These are phyloP conservation scores for Xylariaceae sp. DNA, from an alignment of 2,329 filamentous ascomycete genomes.

Conservation along the genomic window DNA sequence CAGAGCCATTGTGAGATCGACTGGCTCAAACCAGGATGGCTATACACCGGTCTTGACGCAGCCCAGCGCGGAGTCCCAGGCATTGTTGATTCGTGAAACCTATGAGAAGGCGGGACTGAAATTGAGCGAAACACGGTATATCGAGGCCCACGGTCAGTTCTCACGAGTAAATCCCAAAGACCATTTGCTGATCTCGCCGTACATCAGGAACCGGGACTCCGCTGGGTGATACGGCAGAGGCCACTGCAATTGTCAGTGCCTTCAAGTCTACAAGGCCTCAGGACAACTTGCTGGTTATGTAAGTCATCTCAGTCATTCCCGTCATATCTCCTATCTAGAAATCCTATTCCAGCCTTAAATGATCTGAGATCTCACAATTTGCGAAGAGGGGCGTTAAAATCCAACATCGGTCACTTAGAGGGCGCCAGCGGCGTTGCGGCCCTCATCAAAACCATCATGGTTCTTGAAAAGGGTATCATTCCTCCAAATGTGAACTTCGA, in stretches of 20 bases:
- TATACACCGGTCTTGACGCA: slow-evolving; percentile 43
- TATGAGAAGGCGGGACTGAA: slow-evolving; percentile 35
- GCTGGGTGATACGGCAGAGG: slow-evolving; percentile 19
- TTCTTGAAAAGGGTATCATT: slow-evolving; percentile 15
- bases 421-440: slow-evolving; percentile 12
- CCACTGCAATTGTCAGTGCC: slow-evolving; percentile 21
- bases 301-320: background rate
- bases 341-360: too few relatives aligned
- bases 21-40: slow-evolving; percentile 41
- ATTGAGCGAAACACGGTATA: slow-evolving; percentile 23
- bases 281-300: background rate
- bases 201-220: slow-evolving; percentile 26
- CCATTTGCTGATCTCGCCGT: background rate
- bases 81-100: slow-evolving; percentile 30
- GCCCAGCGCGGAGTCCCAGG: slow-evolving; percentile 39
- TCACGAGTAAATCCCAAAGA: background rate
- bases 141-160: slow-evolving; percentile 29
- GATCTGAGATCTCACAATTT: background rate
- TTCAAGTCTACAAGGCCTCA: slow-evolving; percentile 7
- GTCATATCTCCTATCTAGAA: too few relatives aligned
- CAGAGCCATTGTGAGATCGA: slow-evolving; percentile 38
- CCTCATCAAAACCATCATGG: slow-evolving; percentile 15
- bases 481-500: slow-evolving; percentile 14
- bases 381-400: slow-evolving; percentile 1
- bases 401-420: slow-evolving; percentile 13